phyloP scores from a whole-genome alignment of 495 filamentous ascomycete species.

The Evernia prunastri region DNA sequence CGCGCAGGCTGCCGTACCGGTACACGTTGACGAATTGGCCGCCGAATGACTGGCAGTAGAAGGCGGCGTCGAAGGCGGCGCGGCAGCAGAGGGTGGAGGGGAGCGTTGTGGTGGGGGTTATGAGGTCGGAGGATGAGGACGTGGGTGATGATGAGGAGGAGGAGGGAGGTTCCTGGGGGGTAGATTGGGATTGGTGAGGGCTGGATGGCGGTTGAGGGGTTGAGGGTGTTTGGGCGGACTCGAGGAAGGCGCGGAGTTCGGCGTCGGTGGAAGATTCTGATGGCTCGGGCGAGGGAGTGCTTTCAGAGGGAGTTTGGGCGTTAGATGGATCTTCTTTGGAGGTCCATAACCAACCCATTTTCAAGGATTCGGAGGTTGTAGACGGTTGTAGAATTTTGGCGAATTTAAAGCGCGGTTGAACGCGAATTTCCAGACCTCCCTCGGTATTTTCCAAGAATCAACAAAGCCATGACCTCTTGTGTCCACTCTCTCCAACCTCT shows the following conservation, averaged over 20 bases:
- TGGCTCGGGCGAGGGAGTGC: slow-evolving; percentile 17
- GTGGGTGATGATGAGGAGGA: no score
- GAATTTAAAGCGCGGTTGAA: neutral
- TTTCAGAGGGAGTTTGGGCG: neutral
- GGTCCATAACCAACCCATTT: slow-evolving; percentile 50
- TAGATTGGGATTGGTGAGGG: slow-evolving; percentile 16
- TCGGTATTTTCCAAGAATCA: neutral
- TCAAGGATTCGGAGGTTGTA: neutral
- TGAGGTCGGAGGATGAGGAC: slow-evolving; percentile 29
- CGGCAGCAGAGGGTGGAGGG: slow-evolving; percentile 82
- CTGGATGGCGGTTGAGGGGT: slow-evolving; percentile 10
- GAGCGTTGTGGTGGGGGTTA: slow-evolving; percentile 58
- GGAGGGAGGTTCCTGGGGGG: no score
- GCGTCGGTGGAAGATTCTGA: no score
- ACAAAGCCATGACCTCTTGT: neutral
- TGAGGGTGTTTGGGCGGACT: neutral
- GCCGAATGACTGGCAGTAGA: slow-evolving; percentile 89
- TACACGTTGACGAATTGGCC: slow-evolving; percentile 85
- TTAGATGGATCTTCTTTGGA: slow-evolving; percentile 23
- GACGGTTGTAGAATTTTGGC: neutral
- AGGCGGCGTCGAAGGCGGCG: slow-evolving; percentile 83
- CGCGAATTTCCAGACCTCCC: no score
- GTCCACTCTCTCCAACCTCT: no score
- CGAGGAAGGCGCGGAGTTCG: no score
- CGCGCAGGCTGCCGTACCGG: slow-evolving; percentile 66